Percentiles rank a stretch among this genome's conserved stretches.
Conservation (phyloP, 108 stramenopile genomes). For the Pseudonitzschia delicatissima region DNA sequence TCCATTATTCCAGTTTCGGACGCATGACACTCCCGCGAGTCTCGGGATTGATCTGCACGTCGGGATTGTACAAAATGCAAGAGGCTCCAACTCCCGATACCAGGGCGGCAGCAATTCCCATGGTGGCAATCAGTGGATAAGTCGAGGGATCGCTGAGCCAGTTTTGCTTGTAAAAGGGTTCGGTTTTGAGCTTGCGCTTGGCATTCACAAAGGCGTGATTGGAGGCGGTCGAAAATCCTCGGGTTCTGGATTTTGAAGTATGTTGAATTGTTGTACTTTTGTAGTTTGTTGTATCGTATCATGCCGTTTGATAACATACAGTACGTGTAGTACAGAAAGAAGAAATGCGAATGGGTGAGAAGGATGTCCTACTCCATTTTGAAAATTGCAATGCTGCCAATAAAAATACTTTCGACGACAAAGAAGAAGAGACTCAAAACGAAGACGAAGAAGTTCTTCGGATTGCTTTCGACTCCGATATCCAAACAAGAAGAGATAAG, state of each 20-base stretch:
- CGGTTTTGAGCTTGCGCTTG: background rate
- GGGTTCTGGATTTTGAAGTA: no score
- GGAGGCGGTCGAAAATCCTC: background rate
- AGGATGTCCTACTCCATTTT: no score
- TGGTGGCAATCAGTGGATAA: constrained; percentile 27
- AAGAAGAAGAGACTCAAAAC: no score
- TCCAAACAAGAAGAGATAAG: no score
- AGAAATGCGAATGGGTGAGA: no score
- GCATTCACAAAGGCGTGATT: constrained; percentile 15
- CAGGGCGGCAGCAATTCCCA: constrained; percentile 15
- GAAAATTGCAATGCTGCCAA: no score
- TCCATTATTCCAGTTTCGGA: constrained; percentile 12
- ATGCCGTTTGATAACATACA: background rate
- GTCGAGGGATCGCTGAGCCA: constrained; percentile 35
- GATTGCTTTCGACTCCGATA: no score
- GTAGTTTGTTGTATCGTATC: background rate
- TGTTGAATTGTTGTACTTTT: background rate
- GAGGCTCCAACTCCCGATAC: constrained; percentile 12
- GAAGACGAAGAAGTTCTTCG: no score
- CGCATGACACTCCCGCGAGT: constrained; percentile 24
- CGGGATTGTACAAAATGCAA: constrained; percentile 19
- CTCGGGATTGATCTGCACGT: constrained; percentile 30
- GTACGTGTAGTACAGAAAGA: no score
- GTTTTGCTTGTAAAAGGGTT: background rate
- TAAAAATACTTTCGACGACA: no score